Percentiles rank a stretch among this genome's conserved stretches.
These are phyloP conservation scores for Linanthus parryae DNA, from an alignment of 148 eudicot genomes.

Conservation along the genomic window DNA sequence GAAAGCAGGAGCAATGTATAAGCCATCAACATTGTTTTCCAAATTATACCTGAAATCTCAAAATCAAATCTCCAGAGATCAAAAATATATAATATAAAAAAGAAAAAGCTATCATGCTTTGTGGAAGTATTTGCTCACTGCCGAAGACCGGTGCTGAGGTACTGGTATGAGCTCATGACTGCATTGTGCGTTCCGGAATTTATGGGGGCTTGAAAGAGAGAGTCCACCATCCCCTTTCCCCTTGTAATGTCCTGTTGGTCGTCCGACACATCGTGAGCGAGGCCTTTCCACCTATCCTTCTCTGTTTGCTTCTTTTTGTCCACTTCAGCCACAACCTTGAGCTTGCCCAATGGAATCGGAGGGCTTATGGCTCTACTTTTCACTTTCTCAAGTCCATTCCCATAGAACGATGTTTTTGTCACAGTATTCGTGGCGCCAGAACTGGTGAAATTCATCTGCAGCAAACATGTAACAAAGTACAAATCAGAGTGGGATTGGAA, in stretches of 20 bases:
- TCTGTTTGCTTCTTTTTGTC: conserved; percentile 29
- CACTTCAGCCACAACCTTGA: conserved; percentile 23
- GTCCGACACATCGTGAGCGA: conserved; percentile 24
- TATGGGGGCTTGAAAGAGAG: conserved; percentile 38
- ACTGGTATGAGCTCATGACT: conserved; percentile 26
- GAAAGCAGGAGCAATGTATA: conserved; percentile 43
- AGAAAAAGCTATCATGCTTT: not conserved
- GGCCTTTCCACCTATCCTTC: conserved; percentile 38
- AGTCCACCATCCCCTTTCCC: conserved; percentile 44
- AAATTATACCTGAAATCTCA: conserved; percentile 14
- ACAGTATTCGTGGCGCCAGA: conserved; percentile 11
- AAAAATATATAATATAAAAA: not conserved
- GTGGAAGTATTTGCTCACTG: conserved; percentile 12
- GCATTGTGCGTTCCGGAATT: conserved; percentile 27
- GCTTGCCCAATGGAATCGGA: conserved; percentile 2
- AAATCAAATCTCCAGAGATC: not conserved
- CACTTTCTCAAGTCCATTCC: conserved; percentile 15
- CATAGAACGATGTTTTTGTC: conserved; percentile 19
- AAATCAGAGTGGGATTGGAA: not conserved
- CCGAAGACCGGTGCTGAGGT: conserved; percentile 32
- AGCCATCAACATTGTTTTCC: conserved; percentile 31
- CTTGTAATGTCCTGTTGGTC: conserved; percentile 44
- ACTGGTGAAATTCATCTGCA: conserved; percentile 22
- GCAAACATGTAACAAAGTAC: not conserved
- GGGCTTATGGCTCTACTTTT: conserved; percentile 4